Evolutionary conservation across 441 rosid species (phyloP).

Genomic region (Geranium incanum): DNA sequence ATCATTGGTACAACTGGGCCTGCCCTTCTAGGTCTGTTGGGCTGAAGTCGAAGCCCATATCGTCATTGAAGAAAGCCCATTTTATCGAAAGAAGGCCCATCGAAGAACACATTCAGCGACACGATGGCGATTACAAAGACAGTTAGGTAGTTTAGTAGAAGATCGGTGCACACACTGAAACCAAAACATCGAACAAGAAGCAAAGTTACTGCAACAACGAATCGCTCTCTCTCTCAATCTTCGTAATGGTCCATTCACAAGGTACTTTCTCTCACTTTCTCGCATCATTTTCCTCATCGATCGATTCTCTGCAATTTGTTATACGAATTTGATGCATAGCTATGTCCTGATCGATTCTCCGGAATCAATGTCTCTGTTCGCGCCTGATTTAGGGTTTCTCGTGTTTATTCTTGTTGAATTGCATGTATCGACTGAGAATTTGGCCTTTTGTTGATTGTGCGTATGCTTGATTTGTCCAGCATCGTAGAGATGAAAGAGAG

Average conservation of each 20-base stretch:
- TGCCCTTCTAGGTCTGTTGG: neutral
- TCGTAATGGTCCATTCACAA: conserved; percentile 6
- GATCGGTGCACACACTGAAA: neutral
- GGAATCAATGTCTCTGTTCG: neutral
- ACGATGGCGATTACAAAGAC: neutral
- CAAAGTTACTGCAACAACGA: neutral
- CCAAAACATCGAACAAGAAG: neutral
- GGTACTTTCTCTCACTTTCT: neutral
- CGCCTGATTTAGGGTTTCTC: conserved; percentile 7
- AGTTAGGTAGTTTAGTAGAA: conserved; percentile 8
- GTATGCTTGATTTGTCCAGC: conserved; percentile 24
- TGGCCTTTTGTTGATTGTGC: neutral
- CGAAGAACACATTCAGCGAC: neutral
- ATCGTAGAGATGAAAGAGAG: conserved; percentile 72
- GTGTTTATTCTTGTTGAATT: neutral
- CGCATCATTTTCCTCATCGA: neutral
- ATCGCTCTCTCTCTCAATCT: neutral
- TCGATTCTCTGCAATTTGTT: neutral
- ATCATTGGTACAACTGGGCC: neutral
- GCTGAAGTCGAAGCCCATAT: neutral
- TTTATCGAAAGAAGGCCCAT: neutral
- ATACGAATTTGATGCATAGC: neutral
- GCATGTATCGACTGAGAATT: neutral
- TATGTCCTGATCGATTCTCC: neutral
- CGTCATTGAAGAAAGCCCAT: neutral